These are phyloP conservation scores for Corylus heterophylla DNA, from an alignment of 306 rosid genomes.

Conservation along the genomic window DNA sequence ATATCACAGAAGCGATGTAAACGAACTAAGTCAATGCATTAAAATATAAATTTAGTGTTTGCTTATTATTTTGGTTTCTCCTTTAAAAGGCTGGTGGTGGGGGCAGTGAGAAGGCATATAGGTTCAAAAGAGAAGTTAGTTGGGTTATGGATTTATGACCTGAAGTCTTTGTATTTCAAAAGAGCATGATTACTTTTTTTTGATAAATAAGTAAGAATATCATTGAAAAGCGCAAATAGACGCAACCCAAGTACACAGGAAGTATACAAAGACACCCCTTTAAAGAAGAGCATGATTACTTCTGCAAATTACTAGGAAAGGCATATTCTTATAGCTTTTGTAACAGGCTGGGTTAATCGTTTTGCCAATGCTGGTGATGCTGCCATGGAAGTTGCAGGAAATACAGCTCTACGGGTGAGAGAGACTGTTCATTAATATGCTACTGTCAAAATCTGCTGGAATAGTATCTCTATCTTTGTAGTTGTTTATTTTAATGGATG, in stretches of 20 bases:
- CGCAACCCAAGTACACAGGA: too few relatives aligned
- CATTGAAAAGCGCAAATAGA: too few relatives aligned
- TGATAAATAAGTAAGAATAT: too few relatives aligned
- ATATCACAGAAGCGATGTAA: neutral
- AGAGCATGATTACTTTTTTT: slow-evolving; percentile 6
- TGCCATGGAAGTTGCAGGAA: slow-evolving; percentile 98
- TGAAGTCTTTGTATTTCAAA: slow-evolving; percentile 5
- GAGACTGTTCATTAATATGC: slow-evolving; percentile 28
- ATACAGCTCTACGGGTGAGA: slow-evolving; percentile 82
- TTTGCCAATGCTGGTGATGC: slow-evolving; percentile 99
- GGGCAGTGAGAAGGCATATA: neutral
- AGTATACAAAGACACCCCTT: too few relatives aligned
- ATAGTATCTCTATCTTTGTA: neutral
- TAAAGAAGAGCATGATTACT: slow-evolving; percentile 14
- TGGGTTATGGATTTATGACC: slow-evolving; percentile 5
- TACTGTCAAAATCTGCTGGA: slow-evolving; percentile 3
- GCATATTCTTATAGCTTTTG: slow-evolving; percentile 28
- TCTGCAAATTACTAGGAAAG: slow-evolving; percentile 16
- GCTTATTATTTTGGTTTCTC: neutral
- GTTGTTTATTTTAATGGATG: slow-evolving; percentile 4
- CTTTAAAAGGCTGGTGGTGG: neutral
- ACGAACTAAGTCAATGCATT: neutral
- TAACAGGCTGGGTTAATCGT: slow-evolving; percentile 98
- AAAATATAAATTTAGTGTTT: neutral
- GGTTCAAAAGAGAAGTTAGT: neutral